Conservation (phyloP, 768 basidiomycete genomes). For the Stropharia rugosoannulata region DNA sequence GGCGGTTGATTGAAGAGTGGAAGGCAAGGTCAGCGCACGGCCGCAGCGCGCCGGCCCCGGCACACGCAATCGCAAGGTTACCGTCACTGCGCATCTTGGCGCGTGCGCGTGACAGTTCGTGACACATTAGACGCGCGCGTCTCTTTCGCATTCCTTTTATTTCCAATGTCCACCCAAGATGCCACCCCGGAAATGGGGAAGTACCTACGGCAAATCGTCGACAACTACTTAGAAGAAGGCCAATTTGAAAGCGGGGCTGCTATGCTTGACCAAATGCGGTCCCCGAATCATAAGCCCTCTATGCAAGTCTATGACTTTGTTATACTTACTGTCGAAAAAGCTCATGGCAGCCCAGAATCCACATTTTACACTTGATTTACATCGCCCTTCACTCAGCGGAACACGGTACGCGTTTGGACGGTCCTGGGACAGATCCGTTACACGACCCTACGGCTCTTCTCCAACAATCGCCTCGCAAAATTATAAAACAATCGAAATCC, state of each 20-base stretch:
- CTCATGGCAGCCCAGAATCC: conserved; percentile 40
- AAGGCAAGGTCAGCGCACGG: background rate
- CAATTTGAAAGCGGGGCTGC: conserved; percentile 71
- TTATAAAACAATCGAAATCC: conserved; percentile 35
- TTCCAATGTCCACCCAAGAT: conserved; percentile 8
- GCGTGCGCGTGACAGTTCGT: conserved; percentile 16
- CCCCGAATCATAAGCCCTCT: conserved; percentile 54
- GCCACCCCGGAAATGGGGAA: conserved; percentile 30
- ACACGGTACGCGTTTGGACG: conserved; percentile 5
- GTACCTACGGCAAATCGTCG: conserved; percentile 44
- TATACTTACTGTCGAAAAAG: conserved; percentile 2
- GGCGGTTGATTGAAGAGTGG: background rate
- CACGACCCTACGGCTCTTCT: conserved; percentile 22
- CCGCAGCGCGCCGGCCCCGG: no score
- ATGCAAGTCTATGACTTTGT: conserved; percentile 39
- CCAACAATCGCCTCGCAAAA: conserved; percentile 50
- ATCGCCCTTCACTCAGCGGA: conserved; percentile 54
- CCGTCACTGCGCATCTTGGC: background rate
- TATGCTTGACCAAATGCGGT: conserved; percentile 61
- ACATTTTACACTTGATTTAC: conserved; percentile 67
- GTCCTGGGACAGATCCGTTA: conserved; percentile 14
- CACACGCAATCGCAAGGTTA: background rate
- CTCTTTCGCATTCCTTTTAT: background rate
- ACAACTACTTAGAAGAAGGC: conserved; percentile 75
- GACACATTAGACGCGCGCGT: conserved; percentile 10